Percentiles rank a stretch among this genome's conserved stretches.
Evolutionary conservation across 306 rosid species (phyloP).

Genomic region (Vigna nakashimae): DNA sequence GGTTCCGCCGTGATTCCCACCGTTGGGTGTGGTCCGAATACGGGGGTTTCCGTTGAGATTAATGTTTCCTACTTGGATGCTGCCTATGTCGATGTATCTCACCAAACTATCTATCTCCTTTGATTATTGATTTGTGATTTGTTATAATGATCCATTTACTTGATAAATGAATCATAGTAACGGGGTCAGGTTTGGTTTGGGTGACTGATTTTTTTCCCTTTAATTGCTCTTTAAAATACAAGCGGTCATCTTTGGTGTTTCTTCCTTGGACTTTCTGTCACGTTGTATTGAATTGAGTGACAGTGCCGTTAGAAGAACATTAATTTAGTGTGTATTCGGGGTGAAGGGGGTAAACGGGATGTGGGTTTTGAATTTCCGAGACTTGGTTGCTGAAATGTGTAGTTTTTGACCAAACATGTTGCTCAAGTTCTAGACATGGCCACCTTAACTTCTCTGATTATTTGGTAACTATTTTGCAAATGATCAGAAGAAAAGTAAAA

Average conservation of each 20-base stretch:
- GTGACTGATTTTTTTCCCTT: no score
- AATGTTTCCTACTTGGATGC: constrained; percentile 81
- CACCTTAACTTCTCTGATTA: neutral
- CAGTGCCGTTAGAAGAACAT: neutral
- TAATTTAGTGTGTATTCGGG: neutral
- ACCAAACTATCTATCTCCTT: neutral
- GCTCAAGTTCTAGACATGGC: constrained; percentile 12
- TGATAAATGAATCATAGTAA: neutral
- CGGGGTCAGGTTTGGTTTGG: neutral
- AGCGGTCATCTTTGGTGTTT: neutral
- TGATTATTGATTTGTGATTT: neutral
- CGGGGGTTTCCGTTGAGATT: constrained; percentile 88
- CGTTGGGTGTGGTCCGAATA: constrained; percentile 47
- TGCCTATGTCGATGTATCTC: constrained; percentile 73
- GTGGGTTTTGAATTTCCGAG: no score
- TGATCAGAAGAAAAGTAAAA: neutral
- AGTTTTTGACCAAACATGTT: neutral
- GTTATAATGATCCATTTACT: neutral
- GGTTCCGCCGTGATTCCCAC: constrained; percentile 74
- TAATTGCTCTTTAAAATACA: neutral
- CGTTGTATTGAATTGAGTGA: neutral
- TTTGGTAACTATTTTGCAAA: neutral
- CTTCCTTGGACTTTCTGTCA: neutral
- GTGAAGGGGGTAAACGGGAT: neutral
- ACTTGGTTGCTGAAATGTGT: no score